Evolutionary conservation across 805 yeast genomes (phyloP).

Genomic region (Wickerhamomyces mucosus): DNA sequence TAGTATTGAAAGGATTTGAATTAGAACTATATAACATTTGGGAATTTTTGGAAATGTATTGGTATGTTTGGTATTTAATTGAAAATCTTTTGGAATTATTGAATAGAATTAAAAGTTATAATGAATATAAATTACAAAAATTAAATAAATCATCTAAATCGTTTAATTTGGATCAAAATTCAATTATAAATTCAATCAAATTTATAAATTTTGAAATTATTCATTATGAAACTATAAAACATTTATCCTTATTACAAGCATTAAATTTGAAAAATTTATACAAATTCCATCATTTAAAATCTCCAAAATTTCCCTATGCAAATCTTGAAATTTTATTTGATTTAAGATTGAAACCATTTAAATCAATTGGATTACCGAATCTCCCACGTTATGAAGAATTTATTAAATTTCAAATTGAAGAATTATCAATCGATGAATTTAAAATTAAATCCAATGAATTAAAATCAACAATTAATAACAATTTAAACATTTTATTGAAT

Average conservation of each 20-base stretch:
- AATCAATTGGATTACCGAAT: conserved; percentile 67
- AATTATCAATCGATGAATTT: conserved; percentile 7
- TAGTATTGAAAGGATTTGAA: conserved; percentile 66
- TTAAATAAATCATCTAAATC: too few relatives aligned
- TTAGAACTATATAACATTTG: conserved; percentile 61
- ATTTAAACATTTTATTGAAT: conserved; percentile 1
- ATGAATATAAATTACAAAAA: conserved; percentile 24
- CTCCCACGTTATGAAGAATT: background rate
- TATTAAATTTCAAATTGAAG: background rate
- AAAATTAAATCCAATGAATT: background rate
- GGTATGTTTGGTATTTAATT: conserved; percentile 51
- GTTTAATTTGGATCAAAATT: too few relatives aligned
- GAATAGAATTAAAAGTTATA: conserved; percentile 23
- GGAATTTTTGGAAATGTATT: conserved; percentile 59
- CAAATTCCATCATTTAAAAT: conserved; percentile 17
- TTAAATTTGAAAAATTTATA: conserved; percentile 22
- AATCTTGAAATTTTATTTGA: conserved; percentile 29
- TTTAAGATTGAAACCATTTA: conserved; percentile 70
- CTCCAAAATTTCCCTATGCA: conserved; percentile 19
- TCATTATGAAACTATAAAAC: conserved; percentile 19
- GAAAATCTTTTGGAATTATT: conserved; percentile 37
- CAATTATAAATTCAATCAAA: conserved; percentile 17
- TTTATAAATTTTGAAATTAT: conserved; percentile 4
- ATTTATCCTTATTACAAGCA: conserved; percentile 24
- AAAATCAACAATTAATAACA: background rate